Evolutionary conservation across 257 asterid genomes (phyloP).

Genomic region (Solanum lycopersicoides): DNA sequence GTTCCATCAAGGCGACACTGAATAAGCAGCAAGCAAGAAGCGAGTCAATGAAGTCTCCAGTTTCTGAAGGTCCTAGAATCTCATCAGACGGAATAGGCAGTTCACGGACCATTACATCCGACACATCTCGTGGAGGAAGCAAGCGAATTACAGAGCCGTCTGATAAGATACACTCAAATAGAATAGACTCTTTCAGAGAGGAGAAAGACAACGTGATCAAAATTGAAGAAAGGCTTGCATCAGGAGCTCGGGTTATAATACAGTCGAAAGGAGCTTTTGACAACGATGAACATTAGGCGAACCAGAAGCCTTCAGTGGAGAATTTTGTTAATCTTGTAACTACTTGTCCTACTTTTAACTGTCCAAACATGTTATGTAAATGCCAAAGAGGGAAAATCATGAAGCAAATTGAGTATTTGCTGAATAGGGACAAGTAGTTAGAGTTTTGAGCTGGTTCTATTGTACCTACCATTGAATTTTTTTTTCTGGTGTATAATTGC

Average conservation of each 20-base stretch:
- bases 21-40: conserved; percentile 64
- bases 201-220: conserved; percentile 54
- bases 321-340: neutral
- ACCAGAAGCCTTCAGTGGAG: neutral
- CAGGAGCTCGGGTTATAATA: conserved; percentile 96
- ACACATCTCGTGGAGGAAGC: conserved; percentile 61
- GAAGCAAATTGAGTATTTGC: neutral
- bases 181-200: conserved; percentile 33
- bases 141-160: conserved; percentile 61
- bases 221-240: conserved; percentile 98
- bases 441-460: neutral
- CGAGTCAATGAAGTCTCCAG: conserved; percentile 87
- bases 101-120: conserved; percentile 47
- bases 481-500: neutral
- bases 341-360: neutral
- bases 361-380: neutral
- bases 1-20: conserved; percentile 64
- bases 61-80: conserved; percentile 78
- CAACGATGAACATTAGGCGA: neutral
- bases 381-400: neutral
- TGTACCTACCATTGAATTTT: neutral
- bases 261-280: conserved; percentile 44
- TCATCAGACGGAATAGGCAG: conserved; percentile 60
- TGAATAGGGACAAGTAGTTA: conserved; percentile 3
- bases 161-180: conserved; percentile 20